These are phyloP conservation scores for Candida nemodendra DNA, from an alignment of 805 yeast genomes.

Conservation along the genomic window DNA sequence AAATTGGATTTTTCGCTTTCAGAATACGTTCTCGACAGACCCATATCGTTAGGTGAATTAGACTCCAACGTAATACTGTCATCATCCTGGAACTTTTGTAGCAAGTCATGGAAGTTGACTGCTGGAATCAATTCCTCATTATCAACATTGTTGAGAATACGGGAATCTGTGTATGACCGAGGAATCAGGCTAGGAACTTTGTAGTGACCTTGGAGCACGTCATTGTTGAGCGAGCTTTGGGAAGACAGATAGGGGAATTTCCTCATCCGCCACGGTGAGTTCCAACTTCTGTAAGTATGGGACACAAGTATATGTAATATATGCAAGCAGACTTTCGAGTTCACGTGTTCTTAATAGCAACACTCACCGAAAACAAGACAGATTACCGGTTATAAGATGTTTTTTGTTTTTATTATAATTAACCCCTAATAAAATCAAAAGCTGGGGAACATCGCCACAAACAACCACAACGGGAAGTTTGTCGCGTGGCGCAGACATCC, in stretches of 20 bases:
- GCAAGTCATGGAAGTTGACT: constrained; percentile 21
- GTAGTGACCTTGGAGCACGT: constrained; percentile 17
- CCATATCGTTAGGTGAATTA: neutral
- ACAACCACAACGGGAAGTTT: too few species aligned
- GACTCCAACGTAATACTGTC: neutral
- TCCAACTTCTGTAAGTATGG: too few species aligned
- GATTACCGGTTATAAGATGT: too few species aligned
- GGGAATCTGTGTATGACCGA: constrained; percentile 14
- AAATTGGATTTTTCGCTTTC: constrained; percentile 65
- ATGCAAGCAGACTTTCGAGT: too few species aligned
- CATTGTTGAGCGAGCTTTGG: constrained; percentile 6
- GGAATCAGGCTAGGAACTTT: constrained; percentile 21
- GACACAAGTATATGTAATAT: too few species aligned
- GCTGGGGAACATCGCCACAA: too few species aligned
- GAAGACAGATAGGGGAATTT: constrained; percentile 15
- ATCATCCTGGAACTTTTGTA: constrained; percentile 9
- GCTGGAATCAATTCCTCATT: constrained; percentile 31
- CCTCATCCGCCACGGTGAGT: too few species aligned
- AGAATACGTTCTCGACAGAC: constrained; percentile 55
- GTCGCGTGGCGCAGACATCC: too few species aligned
- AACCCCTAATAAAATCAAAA: too few species aligned
- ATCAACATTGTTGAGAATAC: constrained; percentile 26
- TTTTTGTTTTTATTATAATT: too few species aligned
- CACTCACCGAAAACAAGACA: too few species aligned
- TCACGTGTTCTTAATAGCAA: too few species aligned